A percentile compares a stretch with the other conserved stretches of the same genome.
Conservation (phyloP, 2,329 filamentous ascomycete species). For the Pleoardoris graminearum region DNA sequence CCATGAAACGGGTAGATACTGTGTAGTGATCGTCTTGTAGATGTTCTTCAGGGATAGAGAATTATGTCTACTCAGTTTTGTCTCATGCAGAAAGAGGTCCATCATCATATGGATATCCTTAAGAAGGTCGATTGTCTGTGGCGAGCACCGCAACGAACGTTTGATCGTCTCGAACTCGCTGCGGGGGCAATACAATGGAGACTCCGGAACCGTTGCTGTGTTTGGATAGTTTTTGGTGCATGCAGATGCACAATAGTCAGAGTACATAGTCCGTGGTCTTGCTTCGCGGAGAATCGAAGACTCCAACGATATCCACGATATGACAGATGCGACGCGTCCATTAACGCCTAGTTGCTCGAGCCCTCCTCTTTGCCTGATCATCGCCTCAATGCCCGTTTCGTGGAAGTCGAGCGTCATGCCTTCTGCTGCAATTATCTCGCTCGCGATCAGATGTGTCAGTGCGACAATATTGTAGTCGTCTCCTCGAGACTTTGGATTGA, state of each 20-base stretch:
- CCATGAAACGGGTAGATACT: constrained; percentile 22
- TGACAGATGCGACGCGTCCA: constrained; percentile 36
- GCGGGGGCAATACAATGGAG: constrained; percentile 41
- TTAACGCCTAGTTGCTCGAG: constrained; percentile 34
- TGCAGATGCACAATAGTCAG: constrained; percentile 24
- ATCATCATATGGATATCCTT: constrained; percentile 36
- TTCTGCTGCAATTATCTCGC: constrained; percentile 37
- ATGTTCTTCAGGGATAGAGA: constrained; percentile 20
- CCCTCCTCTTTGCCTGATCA: constrained; percentile 43
- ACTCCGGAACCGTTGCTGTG: constrained; percentile 38
- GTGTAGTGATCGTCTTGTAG: constrained; percentile 24
- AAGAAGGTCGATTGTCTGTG: constrained; percentile 27
- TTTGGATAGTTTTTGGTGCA: constrained; percentile 20
- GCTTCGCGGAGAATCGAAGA: constrained; percentile 39
- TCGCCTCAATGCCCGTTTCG: constrained; percentile 33
- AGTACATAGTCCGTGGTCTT: constrained; percentile 31
- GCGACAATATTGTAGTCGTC: constrained; percentile 44
- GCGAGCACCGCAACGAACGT: constrained; percentile 20
- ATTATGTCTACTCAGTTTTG: constrained; percentile 22
- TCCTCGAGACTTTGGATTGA: constrained; percentile 23
- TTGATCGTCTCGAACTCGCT: constrained; percentile 32
- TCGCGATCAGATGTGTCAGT: constrained; percentile 41
- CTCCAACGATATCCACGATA: constrained; percentile 38
- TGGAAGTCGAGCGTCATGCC: constrained; percentile 28
- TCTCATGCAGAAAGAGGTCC: constrained; percentile 32